phyloP scores from a whole-genome alignment of 106 monocot species.

The Amphibolis antarctica region DNA sequence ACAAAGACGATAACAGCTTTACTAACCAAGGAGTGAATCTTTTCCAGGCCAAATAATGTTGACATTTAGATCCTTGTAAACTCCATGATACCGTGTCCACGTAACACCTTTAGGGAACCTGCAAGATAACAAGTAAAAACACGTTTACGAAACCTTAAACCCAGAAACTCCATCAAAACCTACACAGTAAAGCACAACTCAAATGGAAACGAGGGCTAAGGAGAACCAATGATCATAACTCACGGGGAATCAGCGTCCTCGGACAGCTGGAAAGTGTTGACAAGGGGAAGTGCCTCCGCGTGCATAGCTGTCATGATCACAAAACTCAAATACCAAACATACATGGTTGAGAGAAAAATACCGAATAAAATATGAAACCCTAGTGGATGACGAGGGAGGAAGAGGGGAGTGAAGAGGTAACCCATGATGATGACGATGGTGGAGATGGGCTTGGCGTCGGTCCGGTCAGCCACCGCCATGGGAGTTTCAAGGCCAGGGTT shows the following conservation, averaged over 20 bases:
- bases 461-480: neutral
- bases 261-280: slow-evolving; percentile 55
- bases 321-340: neutral
- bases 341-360: neutral
- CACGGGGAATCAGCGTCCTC: slow-evolving; percentile 57
- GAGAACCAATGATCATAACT: neutral
- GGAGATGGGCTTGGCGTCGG: slow-evolving; percentile 29
- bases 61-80: slow-evolving; percentile 57
- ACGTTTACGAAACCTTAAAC: neutral
- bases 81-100: slow-evolving; percentile 80
- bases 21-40: slow-evolving; percentile 54
- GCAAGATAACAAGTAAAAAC: neutral
- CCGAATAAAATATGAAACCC: neutral
- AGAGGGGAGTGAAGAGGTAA: slow-evolving; percentile 4
- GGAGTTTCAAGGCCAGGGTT: neutral
- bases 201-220: neutral
- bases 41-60: slow-evolving; percentile 85
- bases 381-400: neutral
- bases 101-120: slow-evolving; percentile 91
- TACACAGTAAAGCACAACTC: neutral
- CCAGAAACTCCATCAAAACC: neutral
- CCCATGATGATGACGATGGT: slow-evolving; percentile 76
- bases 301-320: slow-evolving; percentile 58
- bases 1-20: neutral
- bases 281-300: slow-evolving; percentile 81